Evolutionary conservation across 805 yeast genomes (phyloP).

Genomic region (Saccharomyces jurei): DNA sequence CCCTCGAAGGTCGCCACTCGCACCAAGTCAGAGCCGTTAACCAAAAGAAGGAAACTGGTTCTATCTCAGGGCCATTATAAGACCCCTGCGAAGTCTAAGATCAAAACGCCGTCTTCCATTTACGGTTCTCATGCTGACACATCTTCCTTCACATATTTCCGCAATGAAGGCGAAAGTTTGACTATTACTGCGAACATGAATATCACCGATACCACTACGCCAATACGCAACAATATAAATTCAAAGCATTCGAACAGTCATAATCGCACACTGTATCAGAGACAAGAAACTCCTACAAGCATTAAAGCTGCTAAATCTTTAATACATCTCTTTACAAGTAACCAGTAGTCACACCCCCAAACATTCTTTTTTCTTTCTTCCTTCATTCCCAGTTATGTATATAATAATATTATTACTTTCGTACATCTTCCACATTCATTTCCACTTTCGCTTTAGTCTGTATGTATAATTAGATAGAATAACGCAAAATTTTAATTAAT

Average conservation of each 20-base stretch:
- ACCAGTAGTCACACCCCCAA: conserved; percentile 3
- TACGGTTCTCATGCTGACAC: conserved; percentile 1
- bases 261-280: background rate
- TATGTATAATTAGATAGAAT: background rate
- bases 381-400: background rate
- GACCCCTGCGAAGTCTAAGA: conserved; percentile 15
- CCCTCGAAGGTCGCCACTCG: background rate
- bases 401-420: background rate
- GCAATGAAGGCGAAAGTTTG: background rate
- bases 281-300: conserved; percentile 28
- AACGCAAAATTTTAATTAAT: background rate
- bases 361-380: background rate
- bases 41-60: conserved; percentile 19
- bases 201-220: conserved; percentile 4
- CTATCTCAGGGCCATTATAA: conserved; percentile 25
- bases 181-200: conserved; percentile 1
- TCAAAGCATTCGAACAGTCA: background rate
- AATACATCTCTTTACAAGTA: conserved; percentile 26
- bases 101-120: background rate
- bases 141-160: conserved; percentile 2
- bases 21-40: background rate
- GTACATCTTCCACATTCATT: background rate
- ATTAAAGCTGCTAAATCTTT: conserved; percentile 32
- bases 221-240: conserved; percentile 6
- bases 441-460: background rate